A percentile compares a stretch with the other conserved stretches of the same genome.
These are phyloP conservation scores for Cicer cuneatum DNA, from an alignment of 306 rosid species.

Conservation along the genomic window DNA sequence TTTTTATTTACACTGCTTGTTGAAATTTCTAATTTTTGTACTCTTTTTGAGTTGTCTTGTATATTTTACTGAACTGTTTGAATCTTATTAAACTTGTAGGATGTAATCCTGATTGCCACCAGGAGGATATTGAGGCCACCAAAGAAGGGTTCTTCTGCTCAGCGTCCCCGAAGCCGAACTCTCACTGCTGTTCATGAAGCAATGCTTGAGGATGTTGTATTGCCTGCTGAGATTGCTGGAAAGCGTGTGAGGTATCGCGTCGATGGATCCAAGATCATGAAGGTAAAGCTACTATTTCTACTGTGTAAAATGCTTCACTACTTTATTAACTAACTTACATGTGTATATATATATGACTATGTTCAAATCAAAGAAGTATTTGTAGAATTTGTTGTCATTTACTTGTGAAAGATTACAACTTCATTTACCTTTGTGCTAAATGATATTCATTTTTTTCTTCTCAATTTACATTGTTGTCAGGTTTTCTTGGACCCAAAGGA, in stretches of 20 bases:
- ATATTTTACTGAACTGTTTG: background rate
- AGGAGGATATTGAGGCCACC: slow-evolving; percentile 93
- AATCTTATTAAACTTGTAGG: slow-evolving; percentile 47
- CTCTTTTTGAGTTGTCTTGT: too few species aligned
- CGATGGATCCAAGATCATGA: slow-evolving; percentile 89
- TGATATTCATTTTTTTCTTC: background rate
- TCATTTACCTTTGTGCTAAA: background rate
- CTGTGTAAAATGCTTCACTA: too few species aligned
- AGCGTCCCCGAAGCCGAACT: slow-evolving; percentile 83
- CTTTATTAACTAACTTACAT: too few species aligned
- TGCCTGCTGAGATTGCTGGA: slow-evolving; percentile 95
- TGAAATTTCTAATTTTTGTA: background rate
- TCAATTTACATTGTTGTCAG: slow-evolving; percentile 37
- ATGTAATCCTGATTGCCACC: slow-evolving; percentile 83
- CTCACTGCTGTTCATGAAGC: slow-evolving; percentile 95
- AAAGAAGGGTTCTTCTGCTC: slow-evolving; percentile 87
- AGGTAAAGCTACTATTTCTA: slow-evolving; percentile 51
- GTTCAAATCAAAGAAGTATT: too few species aligned
- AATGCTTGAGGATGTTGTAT: slow-evolving; percentile 79
- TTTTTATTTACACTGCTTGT: background rate
- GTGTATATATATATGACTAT: too few species aligned
- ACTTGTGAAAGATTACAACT: too few species aligned
- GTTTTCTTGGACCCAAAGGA: slow-evolving; percentile 92
- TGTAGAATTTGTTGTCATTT: too few species aligned
- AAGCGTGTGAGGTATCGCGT: slow-evolving; percentile 72